Conservation (phyloP, 805 yeast genomes). For the Zygosaccharomyces pseudorouxii region DNA sequence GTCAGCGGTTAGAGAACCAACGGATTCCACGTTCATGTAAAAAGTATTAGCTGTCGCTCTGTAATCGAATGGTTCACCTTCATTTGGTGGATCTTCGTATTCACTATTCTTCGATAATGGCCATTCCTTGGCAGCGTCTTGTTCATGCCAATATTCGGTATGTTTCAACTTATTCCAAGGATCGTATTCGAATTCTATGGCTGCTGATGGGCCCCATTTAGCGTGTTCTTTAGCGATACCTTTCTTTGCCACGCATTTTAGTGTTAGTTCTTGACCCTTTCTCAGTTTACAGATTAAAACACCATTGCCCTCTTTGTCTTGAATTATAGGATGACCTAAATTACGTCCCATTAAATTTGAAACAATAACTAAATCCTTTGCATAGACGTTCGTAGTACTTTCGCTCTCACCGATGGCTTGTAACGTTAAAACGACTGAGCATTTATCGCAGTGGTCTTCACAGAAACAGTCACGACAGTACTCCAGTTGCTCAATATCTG, state of each 20-base stretch:
- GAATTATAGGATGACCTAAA: slow-evolving; percentile 81
- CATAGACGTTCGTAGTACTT: slow-evolving; percentile 82
- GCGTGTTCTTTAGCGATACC: slow-evolving; percentile 98
- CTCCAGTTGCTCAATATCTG: slow-evolving; percentile 75
- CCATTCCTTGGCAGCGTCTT: slow-evolving; percentile 86
- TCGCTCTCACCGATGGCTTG: slow-evolving; percentile 89
- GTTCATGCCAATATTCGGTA: slow-evolving; percentile 96
- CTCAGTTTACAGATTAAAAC: slow-evolving; percentile 87
- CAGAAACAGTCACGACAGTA: slow-evolving; percentile 96
- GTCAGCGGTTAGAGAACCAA: slow-evolving; percentile 83
- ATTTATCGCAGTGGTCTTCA: slow-evolving; percentile 93
- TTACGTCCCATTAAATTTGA: slow-evolving; percentile 37
- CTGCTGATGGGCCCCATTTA: slow-evolving; percentile 96
- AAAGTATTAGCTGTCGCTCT: slow-evolving; percentile 74
- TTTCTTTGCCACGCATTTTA: slow-evolving; percentile 93
- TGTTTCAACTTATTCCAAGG: slow-evolving; percentile 98
- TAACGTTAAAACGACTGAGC: slow-evolving; percentile 82
- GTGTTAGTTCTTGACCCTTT: slow-evolving; percentile 83
- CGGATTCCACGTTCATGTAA: slow-evolving; percentile 87
- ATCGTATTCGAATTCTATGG: slow-evolving; percentile 93
- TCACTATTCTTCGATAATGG: slow-evolving; percentile 83
- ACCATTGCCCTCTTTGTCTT: slow-evolving; percentile 74
- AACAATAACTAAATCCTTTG: slow-evolving; percentile 63
- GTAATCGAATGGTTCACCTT: slow-evolving; percentile 82
- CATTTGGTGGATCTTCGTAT: slow-evolving; percentile 93